Percentiles rank a stretch among this genome's conserved stretches.
Evolutionary conservation across 2,329 filamentous ascomycete species (phyloP).

Genomic region (Pseudogymnoascus sp.): DNA sequence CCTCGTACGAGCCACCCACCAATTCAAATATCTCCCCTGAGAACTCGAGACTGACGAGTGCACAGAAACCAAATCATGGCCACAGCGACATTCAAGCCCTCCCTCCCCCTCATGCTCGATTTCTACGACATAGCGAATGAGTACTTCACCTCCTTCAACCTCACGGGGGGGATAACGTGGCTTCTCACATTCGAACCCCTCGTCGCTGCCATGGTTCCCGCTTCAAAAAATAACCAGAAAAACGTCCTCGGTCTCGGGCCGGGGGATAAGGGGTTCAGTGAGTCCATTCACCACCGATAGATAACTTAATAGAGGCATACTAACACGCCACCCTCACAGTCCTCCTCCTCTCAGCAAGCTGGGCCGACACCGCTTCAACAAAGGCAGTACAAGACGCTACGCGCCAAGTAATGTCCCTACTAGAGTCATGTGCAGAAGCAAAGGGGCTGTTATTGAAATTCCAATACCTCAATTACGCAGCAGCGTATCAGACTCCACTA

Average conservation of each 20-base stretch:
- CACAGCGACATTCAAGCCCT: not conserved
- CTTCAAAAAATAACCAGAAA: not conserved
- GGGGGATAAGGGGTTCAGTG: not conserved
- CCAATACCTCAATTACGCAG: conserved; percentile 13
- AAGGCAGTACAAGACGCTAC: not conserved
- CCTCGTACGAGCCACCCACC: not conserved
- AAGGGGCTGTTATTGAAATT: conserved; percentile 5
- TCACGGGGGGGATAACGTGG: not conserved
- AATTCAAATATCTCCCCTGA: not conserved
- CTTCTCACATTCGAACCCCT: not conserved
- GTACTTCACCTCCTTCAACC: not conserved
- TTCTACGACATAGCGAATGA: not conserved
- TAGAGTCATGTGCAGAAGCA: not conserved
- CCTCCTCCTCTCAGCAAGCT: not conserved
- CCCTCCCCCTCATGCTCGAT: not conserved
- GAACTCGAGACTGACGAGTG: not conserved
- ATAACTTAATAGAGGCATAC: not conserved
- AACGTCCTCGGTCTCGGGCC: not conserved
- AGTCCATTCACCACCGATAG: not conserved
- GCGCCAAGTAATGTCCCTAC: not conserved
- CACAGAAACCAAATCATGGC: not conserved
- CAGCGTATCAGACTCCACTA: not conserved
- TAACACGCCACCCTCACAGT: not conserved
- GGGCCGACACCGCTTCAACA: not conserved
- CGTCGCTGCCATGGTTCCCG: not conserved